Evolutionary conservation across 208 protist species (phyloP).

Genomic region (Lotmaria passim): DNA sequence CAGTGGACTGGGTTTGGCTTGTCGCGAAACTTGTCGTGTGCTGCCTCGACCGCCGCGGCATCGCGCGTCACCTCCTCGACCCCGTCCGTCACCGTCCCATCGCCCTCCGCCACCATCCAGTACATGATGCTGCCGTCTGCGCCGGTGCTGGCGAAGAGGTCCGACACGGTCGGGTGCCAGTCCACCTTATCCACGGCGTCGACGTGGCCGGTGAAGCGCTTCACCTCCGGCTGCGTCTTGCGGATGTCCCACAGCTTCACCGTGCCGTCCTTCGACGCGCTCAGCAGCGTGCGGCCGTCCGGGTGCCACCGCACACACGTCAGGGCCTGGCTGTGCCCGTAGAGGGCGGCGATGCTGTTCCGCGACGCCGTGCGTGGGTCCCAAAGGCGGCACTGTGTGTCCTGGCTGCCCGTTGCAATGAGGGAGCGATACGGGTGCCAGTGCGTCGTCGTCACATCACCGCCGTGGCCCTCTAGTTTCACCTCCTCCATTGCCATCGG

Average conservation of each 20-base stretch:
- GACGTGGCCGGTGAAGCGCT: slow-evolving; percentile 78
- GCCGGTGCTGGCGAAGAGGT: slow-evolving; percentile 81
- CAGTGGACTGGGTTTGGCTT: slow-evolving; percentile 78
- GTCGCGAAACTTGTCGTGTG: slow-evolving; percentile 83
- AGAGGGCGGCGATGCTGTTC: slow-evolving; percentile 79
- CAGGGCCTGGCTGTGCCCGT: slow-evolving; percentile 81
- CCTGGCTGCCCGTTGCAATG: slow-evolving; percentile 87
- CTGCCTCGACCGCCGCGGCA: slow-evolving; percentile 70
- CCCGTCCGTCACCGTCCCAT: slow-evolving; percentile 65
- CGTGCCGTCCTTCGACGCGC: slow-evolving; percentile 77
- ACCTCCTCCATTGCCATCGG: slow-evolving; percentile 63
- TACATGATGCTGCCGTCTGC: slow-evolving; percentile 82
- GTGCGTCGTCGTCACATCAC: slow-evolving; percentile 85
- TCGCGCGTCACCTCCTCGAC: slow-evolving; percentile 63
- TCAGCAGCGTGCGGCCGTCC: slow-evolving; percentile 75
- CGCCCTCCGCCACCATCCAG: slow-evolving; percentile 83
- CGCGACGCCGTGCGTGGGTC: slow-evolving; percentile 80
- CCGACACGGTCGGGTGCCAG: slow-evolving; percentile 79
- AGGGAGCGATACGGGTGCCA: slow-evolving; percentile 88
- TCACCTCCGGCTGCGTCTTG: slow-evolving; percentile 73
- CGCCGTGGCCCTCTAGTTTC: slow-evolving; percentile 88
- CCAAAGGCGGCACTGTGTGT: slow-evolving; percentile 86
- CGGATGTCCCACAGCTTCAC: slow-evolving; percentile 90
- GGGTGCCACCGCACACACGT: slow-evolving; percentile 89
- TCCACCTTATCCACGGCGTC: slow-evolving; percentile 75